Base-by-base conservation (phyloP, 306 rosid species). In the Morella rubra region DNA sequence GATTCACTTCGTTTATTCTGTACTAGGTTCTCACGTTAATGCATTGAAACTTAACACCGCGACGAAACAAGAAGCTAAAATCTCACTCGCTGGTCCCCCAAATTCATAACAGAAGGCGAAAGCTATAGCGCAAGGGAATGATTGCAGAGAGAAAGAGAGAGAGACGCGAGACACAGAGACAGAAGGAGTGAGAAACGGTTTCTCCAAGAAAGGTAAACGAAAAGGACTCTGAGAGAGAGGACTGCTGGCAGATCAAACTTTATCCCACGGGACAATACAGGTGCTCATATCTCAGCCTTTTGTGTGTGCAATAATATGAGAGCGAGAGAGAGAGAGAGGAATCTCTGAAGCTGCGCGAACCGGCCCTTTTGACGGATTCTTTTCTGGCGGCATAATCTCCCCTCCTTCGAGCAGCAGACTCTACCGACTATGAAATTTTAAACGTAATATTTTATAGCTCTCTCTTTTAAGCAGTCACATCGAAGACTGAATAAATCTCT, bases 191-290 rank as follows among this genome's bases (percentile, higher is more conserved):
- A 27, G 19, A 32, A 37, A 37, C 37, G 69, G 42, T 19, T 61
- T 72, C 44, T 13, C 47, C 42, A 20, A 40, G 44, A 20, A 41
- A 78, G 47, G 61, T 24, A 53, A 32, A 58, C 22, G 44, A 8
- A 10, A 18, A 9, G 41, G 54, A 53, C 4, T 8, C 0, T 0
- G 1, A n/a, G 32, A 8, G 44, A 16, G 5, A n/a, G 20, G 42
- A 0, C 50, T 52, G 2, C 73, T 32, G 3, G 37, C 37, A 32
- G 37, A 32, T 32, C 37, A 32, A 37, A 53, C 46, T 74, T 74
- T 61, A 45, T 74, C 80, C 82, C 27, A 37, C 3, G 85, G 85
- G 20, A 69, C 24, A 69, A 69, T 41, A 44, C 62, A 44, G 46
- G 54, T 82, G 27, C 7, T 6, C 44, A 5, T 13, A 11, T 32